Percentiles rank a stretch among this genome's conserved stretches.
These are phyloP conservation scores for Borovskyia barvae DNA, from an alignment of 208 protist genomes.

Conservation along the genomic window DNA sequence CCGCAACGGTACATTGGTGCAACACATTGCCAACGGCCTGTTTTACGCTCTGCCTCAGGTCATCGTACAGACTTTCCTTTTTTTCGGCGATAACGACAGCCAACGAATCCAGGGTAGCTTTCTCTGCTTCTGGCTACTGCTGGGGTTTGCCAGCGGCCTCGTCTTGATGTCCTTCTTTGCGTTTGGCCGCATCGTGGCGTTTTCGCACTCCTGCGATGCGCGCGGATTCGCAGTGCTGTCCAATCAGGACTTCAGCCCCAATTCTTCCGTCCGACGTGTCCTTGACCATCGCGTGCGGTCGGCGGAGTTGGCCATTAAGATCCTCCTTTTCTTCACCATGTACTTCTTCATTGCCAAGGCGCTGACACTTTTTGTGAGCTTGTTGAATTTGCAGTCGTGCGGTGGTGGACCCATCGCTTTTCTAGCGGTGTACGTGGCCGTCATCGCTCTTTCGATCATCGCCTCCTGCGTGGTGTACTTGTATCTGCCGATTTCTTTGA, in stretches of 20 bases:
- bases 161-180: slow-evolving; percentile 62
- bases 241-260: slow-evolving; percentile 11
- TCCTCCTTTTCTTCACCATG: slow-evolving; percentile 22
- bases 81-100: slow-evolving; percentile 3
- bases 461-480: slow-evolving; percentile 26
- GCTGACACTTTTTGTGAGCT: slow-evolving; percentile 29
- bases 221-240: slow-evolving; percentile 67
- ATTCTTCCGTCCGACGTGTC: slow-evolving; percentile 1
- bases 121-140: slow-evolving; percentile 48
- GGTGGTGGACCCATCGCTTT: slow-evolving; percentile 16
- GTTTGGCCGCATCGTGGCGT: slow-evolving; percentile 46
- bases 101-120: background rate
- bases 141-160: slow-evolving; percentile 25
- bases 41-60: slow-evolving; percentile 73
- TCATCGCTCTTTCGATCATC: slow-evolving; percentile 26
- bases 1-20: slow-evolving; percentile 58
- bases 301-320: slow-evolving; percentile 22
- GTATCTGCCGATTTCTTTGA: slow-evolving; percentile 31
- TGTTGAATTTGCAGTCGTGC: slow-evolving; percentile 42
- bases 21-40: slow-evolving; percentile 56
- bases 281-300: slow-evolving; percentile 6
- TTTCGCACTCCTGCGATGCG: slow-evolving; percentile 66
- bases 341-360: slow-evolving; percentile 20
- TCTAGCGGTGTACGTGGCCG: slow-evolving; percentile 33
- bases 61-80: slow-evolving; percentile 72